Base-by-base conservation (phyloP, 2,329 filamentous ascomycete species). In the Hirsutella rhossiliensis region DNA sequence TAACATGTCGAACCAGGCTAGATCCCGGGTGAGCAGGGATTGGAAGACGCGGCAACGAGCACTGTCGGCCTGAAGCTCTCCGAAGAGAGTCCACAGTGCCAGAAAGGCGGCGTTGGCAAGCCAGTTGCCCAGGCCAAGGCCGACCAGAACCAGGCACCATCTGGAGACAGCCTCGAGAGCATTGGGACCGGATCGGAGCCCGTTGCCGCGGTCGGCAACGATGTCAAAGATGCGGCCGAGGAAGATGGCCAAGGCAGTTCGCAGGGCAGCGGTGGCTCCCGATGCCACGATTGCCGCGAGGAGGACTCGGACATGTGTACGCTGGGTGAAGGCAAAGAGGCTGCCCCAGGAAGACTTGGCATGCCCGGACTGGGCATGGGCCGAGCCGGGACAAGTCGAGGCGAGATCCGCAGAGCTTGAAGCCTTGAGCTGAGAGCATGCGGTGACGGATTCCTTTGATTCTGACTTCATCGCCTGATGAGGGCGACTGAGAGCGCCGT, bases 1-100 rank as follows among this genome's bases (percentile, higher is more conserved):
- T 42, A 81, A 73, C 17, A 71, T 67, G 57, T 96, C 88, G 55
- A 86, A 95, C 88, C 89, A 97, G 39, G 73, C 71, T 57, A 92
- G 76, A 12, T 90, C 78, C 56, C 82, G 87, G 6, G 67, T 63
- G n/a, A 94, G 58, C 31, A 97, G 65, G 2, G 74, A 74, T 2
- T 65, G 54, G 55, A 95, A 95, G 3, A 92, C 62, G 5, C 64
- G 66, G 15, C 72, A 66, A 5, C 87, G 75, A 7, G 79, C 80
- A 40, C 64, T 75, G 29, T 73, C 75, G 0, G 84, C 87, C 51
- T 95, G 87, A 2, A 87, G 54, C 60, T 96, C 89, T 13, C 89
- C 86, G 59, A 92, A 92, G 0, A 75, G 58, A 28, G 90, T 68
- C 80, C 89, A 96, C 0, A 76, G 60, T 1, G 72, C 70, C 53